These are phyloP conservation scores for Podospora didyma DNA, from an alignment of 495 filamentous ascomycete genomes.

Conservation along the genomic window DNA sequence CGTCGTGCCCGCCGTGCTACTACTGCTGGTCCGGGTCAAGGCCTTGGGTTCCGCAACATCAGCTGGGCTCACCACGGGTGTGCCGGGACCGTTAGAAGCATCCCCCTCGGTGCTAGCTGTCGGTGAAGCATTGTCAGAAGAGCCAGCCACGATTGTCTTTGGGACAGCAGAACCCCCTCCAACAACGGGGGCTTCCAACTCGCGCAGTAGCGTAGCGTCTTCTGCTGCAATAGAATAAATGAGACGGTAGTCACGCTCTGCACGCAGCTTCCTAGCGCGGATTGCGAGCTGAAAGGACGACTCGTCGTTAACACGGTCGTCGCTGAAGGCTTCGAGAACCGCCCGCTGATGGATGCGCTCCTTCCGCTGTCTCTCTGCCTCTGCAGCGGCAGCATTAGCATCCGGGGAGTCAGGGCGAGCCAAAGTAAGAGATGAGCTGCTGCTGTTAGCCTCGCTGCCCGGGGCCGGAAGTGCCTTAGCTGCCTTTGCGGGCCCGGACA, in stretches of 20 bases:
- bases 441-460: background rate
- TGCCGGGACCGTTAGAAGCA: background rate
- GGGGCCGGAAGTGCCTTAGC: slow-evolving; percentile 5
- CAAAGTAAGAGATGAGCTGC: background rate
- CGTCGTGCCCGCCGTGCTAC: background rate
- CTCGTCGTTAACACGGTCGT: slow-evolving; percentile 63
- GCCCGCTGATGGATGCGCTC: slow-evolving; percentile 60
- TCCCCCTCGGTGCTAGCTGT: background rate
- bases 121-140: background rate
- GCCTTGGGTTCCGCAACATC: background rate
- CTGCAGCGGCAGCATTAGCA: slow-evolving; percentile 18
- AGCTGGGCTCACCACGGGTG: background rate
- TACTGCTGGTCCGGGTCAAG: background rate
- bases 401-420: background rate
- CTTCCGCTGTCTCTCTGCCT: slow-evolving; percentile 44
- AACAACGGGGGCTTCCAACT: background rate
- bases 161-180: background rate
- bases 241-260: slow-evolving; percentile 44
- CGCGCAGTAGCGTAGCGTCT: slow-evolving; percentile 9
- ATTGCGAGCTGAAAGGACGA: slow-evolving; percentile 59
- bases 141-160: background rate
- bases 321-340: slow-evolving; percentile 59
- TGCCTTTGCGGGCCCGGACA: background rate
- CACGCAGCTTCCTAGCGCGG: slow-evolving; percentile 52
- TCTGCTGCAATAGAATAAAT: slow-evolving; percentile 23